Evolutionary conservation across 805 yeast species (phyloP), one percentile per base, ranked within the genome.

Genomic region (Candida hungchunana): DNA sequence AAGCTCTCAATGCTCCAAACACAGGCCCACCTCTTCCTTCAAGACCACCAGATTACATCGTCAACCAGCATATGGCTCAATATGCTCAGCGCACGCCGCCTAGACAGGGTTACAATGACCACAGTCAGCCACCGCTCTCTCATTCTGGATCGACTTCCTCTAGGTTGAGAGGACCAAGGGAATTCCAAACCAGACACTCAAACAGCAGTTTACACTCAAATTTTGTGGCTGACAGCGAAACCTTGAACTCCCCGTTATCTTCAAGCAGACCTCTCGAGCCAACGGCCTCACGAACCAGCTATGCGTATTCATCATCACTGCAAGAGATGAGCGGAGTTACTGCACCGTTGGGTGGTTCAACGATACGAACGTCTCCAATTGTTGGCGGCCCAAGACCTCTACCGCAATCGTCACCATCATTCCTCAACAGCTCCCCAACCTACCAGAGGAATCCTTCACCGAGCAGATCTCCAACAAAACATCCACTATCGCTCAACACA

Each of bases 101-200:
- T n/a, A n/a, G n/a, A n/a, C n/a, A n/a, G n/a, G n/a, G n/a, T n/a
- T n/a, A n/a, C 11, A 8, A 20, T 11, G 23, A 9, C 14, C 27
- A 11, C 8, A 13, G 8, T 14, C 17, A 11, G 24, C 11, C 34
- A 10, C 36, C 25, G 11, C 25, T 22, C 13, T 24, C 8, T 22
- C 34, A 26, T 12, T 29, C 39, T 11, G 19, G 34, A 4, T 33
- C 49, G 6, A 3, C 31, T 3, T 15, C 29, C 4, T n/a, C n/a
- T n/a, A 38, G 49, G 18, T 32, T 45, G 4, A 36, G 28, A 11
- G 56, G 56, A 4, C 56, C 56, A 15, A 36, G 56, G 20, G 46
- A 48, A 26, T 26, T 48, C 4, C 54, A 55, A 2, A 19, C 39
- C 5, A 36, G 29, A 18, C 46, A 47, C 29, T 43, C 49, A 17